Conservation (phyloP, 1,139 yeast species). For the Saccharomycopsis hybrid region DNA sequence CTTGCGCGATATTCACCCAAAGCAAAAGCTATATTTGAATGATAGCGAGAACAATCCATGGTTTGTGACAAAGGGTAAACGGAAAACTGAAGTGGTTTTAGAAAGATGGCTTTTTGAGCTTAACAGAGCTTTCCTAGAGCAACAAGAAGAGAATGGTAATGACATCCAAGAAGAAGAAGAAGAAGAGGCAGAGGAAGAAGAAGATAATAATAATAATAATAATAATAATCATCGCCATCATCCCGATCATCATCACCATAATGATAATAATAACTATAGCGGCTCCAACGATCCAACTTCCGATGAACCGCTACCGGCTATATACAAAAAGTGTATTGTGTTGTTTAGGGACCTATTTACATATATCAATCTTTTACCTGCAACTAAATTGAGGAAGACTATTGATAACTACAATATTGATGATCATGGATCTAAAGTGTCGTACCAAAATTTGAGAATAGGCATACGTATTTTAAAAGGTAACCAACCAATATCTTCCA, state of each 20-base stretch:
- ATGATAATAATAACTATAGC: slow-evolving; percentile 1
- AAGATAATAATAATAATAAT: slow-evolving; percentile 27
- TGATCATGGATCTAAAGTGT: background rate
- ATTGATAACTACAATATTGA: slow-evolving; percentile 1
- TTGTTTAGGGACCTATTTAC: slow-evolving; percentile 72
- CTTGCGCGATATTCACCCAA: slow-evolving; percentile 50
- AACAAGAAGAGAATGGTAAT: slow-evolving; percentile 25
- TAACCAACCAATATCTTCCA: slow-evolving; percentile 65
- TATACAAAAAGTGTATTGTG: slow-evolving; percentile 70
- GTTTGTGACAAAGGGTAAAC: slow-evolving; percentile 48
- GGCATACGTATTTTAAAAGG: slow-evolving; percentile 72
- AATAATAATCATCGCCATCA: background rate
- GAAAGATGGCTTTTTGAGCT: slow-evolving; percentile 91
- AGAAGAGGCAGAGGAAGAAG: background rate
- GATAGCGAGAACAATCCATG: slow-evolving; percentile 44
- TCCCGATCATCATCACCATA: too few relatives aligned
- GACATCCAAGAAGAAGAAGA: background rate
- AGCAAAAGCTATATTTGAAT: slow-evolving; percentile 57
- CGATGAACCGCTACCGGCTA: slow-evolving; percentile 52
- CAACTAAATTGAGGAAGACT: slow-evolving; percentile 35
- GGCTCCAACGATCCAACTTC: slow-evolving; percentile 5
- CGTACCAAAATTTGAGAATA: slow-evolving; percentile 33
- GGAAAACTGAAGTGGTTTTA: slow-evolving; percentile 72
- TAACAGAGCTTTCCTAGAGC: slow-evolving; percentile 22
- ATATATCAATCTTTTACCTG: slow-evolving; percentile 62